phyloP scores from a whole-genome alignment of 2,329 filamentous ascomycete genomes.

The Emericellopsis cladophorae region DNA sequence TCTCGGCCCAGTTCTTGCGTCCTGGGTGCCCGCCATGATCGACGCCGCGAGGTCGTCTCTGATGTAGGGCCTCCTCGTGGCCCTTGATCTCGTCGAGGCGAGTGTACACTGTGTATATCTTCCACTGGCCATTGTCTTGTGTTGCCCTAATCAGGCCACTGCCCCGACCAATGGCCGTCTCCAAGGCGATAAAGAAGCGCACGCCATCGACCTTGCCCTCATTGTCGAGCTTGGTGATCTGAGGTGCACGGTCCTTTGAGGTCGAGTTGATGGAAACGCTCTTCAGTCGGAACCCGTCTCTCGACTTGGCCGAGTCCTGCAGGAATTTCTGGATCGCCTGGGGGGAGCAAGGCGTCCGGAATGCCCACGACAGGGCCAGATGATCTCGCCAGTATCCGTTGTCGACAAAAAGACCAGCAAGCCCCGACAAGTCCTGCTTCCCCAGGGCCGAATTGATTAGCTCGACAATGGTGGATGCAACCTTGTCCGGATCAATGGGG shows the following conservation, averaged over 20 bases:
- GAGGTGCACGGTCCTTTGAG: conserved; percentile 28
- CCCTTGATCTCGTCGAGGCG: conserved; percentile 39
- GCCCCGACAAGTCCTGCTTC: conserved; percentile 16
- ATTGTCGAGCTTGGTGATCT: conserved; percentile 32
- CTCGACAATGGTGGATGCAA: conserved; percentile 23
- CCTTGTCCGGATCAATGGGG: conserved; percentile 15
- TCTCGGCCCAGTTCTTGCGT: conserved; percentile 48
- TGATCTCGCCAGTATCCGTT: conserved; percentile 40
- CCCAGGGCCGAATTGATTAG: conserved; percentile 26
- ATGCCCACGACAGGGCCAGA: conserved; percentile 36
- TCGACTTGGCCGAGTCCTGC: conserved; percentile 12
- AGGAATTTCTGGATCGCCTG: conserved; percentile 26
- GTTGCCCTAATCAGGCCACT: conserved; percentile 42
- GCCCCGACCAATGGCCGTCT: conserved; percentile 40
- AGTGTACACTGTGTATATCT: conserved; percentile 52
- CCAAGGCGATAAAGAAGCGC: conserved; percentile 40
- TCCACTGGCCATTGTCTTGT: conserved; percentile 32
- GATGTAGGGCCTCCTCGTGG: conserved; percentile 33
- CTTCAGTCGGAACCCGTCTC: conserved; percentile 25
- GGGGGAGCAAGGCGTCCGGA: conserved; percentile 28
- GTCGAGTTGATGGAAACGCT: conserved; percentile 35
- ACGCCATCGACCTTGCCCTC: conserved; percentile 36
- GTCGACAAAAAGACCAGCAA: conserved; percentile 24
- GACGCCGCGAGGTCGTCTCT: conserved; percentile 39
- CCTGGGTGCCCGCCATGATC: conserved; percentile 37